Base-by-base conservation (phyloP, 1,284 basidiomycete genomes). In the Trametes hirsuta region DNA sequence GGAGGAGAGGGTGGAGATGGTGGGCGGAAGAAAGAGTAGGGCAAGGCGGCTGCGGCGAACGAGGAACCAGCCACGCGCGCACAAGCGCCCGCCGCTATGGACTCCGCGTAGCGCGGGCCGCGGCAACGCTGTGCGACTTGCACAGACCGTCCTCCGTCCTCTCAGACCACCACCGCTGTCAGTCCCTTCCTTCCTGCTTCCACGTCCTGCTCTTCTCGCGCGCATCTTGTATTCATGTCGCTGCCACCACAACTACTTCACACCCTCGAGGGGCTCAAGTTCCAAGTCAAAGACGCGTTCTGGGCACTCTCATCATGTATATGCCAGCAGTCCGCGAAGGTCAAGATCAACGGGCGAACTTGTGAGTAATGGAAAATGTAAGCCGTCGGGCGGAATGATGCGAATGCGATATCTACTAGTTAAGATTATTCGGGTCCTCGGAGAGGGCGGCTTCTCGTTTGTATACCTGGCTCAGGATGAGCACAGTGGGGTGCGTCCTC, bases 371-470 rank as follows among this genome's bases (percentile, higher is more conserved):
- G 35, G 41, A 35, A 40, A 51, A 41, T 53, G 34, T 42, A 10
- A 4, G n/a, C 12, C 34, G 0, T 24, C 24, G 49, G 47, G 11
- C 5, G 6, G 9, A 5, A 14, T 15, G 14, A 30, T 51, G 21
- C 53, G 55, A n/a, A 62, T 44, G 18, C 14, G 25, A 14, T 10
- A 12, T 11, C 4, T 40, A 62, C 14, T 66, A 92, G 90, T 95
- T 78, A 91, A 93, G 69, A 93, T 98, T 49, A 78, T 95, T 53
- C 93, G 91, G 66, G 87, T 97, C 14, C 84, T 98, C 4, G 95
- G 95, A 46, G 95, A 98, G 76, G 95, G 95, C 42, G 95, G 93
- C 2, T 97, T 97, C 81, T 94, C 93, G 14, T 97, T 96, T 72
- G 95, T 98, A 18, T 95, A 95, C 74, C 83, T 95, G 37, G 92